Conservation (phyloP, 805 yeast genomes). For the Alloascoidea africana region DNA sequence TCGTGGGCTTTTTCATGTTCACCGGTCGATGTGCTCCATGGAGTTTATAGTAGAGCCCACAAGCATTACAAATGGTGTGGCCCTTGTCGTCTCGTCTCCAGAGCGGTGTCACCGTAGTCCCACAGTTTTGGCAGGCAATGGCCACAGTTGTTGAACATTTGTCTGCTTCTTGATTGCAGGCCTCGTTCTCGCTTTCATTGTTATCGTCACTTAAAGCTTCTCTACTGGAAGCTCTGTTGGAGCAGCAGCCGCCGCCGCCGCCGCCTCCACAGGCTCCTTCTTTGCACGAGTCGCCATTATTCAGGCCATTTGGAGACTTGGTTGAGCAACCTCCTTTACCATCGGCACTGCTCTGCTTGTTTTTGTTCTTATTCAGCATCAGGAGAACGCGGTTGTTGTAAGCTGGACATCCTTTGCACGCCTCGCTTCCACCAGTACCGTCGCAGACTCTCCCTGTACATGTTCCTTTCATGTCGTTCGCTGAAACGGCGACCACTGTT, state of each 20-base stretch:
- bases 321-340: too few relatives aligned
- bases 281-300: constrained; percentile 5
- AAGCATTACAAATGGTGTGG: constrained; percentile 77
- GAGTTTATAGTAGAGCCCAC: constrained; percentile 62
- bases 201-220: too few relatives aligned
- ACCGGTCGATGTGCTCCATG: constrained; percentile 72
- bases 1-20: constrained; percentile 54
- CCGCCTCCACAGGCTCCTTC: constrained; percentile 4
- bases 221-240: too few relatives aligned
- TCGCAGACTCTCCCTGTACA: constrained; percentile 30
- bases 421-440: constrained; percentile 75
- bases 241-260: constrained; percentile 8
- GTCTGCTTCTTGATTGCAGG: too few relatives aligned
- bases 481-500: constrained; percentile 26
- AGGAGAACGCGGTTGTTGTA: constrained; percentile 41
- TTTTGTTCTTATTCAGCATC: too few relatives aligned
- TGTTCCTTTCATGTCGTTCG: constrained; percentile 12
- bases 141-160: too few relatives aligned
- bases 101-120: constrained; percentile 72
- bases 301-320: too few relatives aligned
- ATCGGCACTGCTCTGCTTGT: too few relatives aligned
- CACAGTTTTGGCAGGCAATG: constrained; percentile 72
- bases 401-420: constrained; percentile 77
- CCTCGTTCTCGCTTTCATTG: too few relatives aligned
- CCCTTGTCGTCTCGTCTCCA: constrained; percentile 80